These are phyloP conservation scores for Aspergillus nidulans DNA, from an alignment of 495 filamentous ascomycete genomes.

Conservation along the genomic window DNA sequence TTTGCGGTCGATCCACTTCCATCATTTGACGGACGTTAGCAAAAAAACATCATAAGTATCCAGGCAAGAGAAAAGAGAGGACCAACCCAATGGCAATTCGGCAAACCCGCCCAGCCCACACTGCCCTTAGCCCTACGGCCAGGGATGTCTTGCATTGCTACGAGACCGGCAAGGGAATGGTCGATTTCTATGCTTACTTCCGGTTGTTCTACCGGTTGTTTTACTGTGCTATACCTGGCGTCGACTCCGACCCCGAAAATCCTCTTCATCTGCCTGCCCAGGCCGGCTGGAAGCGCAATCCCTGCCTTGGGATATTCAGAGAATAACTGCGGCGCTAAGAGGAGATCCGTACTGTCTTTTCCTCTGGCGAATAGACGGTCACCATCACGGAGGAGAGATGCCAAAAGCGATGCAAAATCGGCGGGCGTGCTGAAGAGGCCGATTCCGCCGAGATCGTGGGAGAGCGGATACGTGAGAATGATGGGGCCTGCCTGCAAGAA, in stretches of 20 bases:
- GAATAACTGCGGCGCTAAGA: constrained; percentile 14
- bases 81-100: constrained; percentile 24
- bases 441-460: constrained; percentile 44
- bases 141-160: constrained; percentile 14
- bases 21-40: neutral
- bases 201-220: no score
- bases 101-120: constrained; percentile 24
- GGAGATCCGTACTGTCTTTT: constrained; percentile 11
- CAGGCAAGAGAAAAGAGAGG: neutral
- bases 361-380: neutral
- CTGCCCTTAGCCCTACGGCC: constrained; percentile 17
- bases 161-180: constrained; percentile 13
- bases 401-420: constrained; percentile 14
- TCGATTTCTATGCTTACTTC: constrained; percentile 10
- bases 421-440: constrained; percentile 38
- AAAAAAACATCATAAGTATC: no score
- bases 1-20: neutral
- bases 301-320: constrained; percentile 8
- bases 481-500: no score
- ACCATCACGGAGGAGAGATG: constrained; percentile 9
- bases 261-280: constrained; percentile 15
- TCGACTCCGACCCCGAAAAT: constrained; percentile 11
- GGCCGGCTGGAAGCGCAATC: constrained; percentile 15
- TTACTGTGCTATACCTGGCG: no score
- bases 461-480: no score